phyloP scores from a whole-genome alignment of 495 filamentous ascomycete genomes.

The Daldinia grandis region DNA sequence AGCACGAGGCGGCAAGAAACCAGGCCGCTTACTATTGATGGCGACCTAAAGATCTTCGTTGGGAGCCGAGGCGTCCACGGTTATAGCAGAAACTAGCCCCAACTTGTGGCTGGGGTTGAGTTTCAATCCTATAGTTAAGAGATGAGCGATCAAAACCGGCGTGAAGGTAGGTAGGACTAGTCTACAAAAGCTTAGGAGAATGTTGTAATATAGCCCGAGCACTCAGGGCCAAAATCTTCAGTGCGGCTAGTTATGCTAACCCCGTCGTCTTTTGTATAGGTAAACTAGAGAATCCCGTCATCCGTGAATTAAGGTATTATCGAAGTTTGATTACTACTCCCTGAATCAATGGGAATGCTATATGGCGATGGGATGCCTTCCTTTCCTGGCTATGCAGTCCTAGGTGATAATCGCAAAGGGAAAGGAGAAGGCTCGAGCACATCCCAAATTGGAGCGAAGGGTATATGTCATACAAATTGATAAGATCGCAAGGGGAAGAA shows the following conservation, averaged over 20 bases:
- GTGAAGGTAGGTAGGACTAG: neutral
- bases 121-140: neutral
- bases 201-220: slow-evolving; percentile 3
- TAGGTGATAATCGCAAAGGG: slow-evolving; percentile 35
- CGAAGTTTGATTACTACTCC: slow-evolving; percentile 24
- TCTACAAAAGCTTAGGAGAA: neutral
- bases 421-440: slow-evolving; percentile 42
- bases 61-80: slow-evolving; percentile 3
- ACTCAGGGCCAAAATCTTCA: slow-evolving; percentile 8
- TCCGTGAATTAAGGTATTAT: slow-evolving; percentile 31
- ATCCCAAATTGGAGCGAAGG: slow-evolving; percentile 32
- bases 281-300: slow-evolving; percentile 7
- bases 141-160: neutral
- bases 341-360: slow-evolving; percentile 19
- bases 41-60: slow-evolving; percentile 4
- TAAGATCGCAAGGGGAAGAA: slow-evolving; percentile 37
- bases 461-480: slow-evolving; percentile 30
- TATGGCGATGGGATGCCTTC: slow-evolving; percentile 31
- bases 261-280: slow-evolving; percentile 4
- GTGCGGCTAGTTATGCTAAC: neutral
- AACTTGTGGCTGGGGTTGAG: neutral
- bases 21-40: slow-evolving; percentile 4
- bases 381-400: slow-evolving; percentile 34
- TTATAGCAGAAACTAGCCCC: neutral
- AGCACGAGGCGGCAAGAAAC: slow-evolving; percentile 8